phyloP scores from a whole-genome alignment of 2,329 filamentous ascomycete species.

The Colletotrichum chrysophilum region DNA sequence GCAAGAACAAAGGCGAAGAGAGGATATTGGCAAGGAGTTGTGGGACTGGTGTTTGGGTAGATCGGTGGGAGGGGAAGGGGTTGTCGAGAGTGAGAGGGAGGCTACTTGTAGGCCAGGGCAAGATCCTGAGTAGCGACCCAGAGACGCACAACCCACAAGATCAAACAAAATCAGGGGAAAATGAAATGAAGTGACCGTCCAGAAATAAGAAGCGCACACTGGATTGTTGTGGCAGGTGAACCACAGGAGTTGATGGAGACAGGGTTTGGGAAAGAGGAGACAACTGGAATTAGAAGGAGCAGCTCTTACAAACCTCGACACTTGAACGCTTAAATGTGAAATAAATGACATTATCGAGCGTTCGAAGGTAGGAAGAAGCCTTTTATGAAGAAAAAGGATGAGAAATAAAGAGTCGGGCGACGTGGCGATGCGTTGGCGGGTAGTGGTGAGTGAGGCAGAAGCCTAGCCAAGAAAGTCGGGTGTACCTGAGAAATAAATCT shows the following conservation, averaged over 20 bases:
- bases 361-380: neutral
- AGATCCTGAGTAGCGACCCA: neutral
- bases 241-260: neutral
- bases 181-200: neutral
- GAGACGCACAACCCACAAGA: neutral
- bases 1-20: neutral
- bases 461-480: fast-evolving
- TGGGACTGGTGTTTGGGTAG: neutral
- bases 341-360: neutral
- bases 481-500: neutral
- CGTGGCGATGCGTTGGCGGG: neutral
- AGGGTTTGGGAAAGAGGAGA: neutral
- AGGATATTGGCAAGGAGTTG: neutral
- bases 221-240: neutral
- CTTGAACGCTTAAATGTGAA: neutral
- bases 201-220: neutral
- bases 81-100: neutral
- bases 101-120: neutral
- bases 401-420: neutral
- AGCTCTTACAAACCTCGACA: fast-evolving
- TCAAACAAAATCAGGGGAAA: neutral
- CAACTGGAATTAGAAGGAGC: neutral
- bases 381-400: neutral
- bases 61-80: neutral
- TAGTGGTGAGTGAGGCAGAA: neutral